phyloP scores from a whole-genome alignment of 306 rosid genomes.

The Prunus mume region DNA sequence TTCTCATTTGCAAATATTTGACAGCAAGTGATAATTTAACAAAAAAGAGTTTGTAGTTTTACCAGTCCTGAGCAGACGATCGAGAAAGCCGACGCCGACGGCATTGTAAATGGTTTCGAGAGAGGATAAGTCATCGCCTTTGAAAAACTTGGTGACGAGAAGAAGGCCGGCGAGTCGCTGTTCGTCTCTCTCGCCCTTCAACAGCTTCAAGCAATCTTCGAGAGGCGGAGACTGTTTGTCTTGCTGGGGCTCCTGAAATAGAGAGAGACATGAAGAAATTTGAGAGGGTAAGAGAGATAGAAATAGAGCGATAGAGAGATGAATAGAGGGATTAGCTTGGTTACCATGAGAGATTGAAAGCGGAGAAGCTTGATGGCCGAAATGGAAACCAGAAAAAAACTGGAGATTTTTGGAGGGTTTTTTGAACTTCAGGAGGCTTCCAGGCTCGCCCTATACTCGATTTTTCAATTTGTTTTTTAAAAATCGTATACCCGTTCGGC shows the following conservation, averaged over 20 bases:
- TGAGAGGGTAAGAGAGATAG: background rate
- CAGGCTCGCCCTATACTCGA: background rate
- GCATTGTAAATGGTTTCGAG: slow-evolving; percentile 67
- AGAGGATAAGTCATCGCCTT: slow-evolving; percentile 59
- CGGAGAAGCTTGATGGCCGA: background rate
- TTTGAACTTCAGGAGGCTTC: slow-evolving; percentile 13
- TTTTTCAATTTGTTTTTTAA: too few relatives aligned
- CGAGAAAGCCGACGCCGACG: slow-evolving; percentile 68
- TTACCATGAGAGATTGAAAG: slow-evolving; percentile 8
- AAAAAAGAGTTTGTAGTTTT: background rate
- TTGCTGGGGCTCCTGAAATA: slow-evolving; percentile 42
- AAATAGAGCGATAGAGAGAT: background rate
- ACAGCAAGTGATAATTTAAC: background rate
- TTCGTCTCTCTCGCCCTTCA: slow-evolving; percentile 85
- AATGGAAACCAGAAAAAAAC: background rate
- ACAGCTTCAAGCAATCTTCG: slow-evolving; percentile 82
- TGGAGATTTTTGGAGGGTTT: slow-evolving; percentile 24
- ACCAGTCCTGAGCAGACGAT: slow-evolving; percentile 82
- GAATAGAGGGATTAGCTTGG: background rate
- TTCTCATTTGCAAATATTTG: background rate
- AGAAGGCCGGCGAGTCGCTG: slow-evolving; percentile 94
- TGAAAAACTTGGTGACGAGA: slow-evolving; percentile 75
- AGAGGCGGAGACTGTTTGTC: slow-evolving; percentile 44
- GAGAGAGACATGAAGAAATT: background rate
- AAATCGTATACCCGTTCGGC: too few relatives aligned